Evolutionary conservation across 78 protist species (phyloP), one percentile per base, ranked within the genome.

Genomic region (Salpingoeca rosetta): DNA sequence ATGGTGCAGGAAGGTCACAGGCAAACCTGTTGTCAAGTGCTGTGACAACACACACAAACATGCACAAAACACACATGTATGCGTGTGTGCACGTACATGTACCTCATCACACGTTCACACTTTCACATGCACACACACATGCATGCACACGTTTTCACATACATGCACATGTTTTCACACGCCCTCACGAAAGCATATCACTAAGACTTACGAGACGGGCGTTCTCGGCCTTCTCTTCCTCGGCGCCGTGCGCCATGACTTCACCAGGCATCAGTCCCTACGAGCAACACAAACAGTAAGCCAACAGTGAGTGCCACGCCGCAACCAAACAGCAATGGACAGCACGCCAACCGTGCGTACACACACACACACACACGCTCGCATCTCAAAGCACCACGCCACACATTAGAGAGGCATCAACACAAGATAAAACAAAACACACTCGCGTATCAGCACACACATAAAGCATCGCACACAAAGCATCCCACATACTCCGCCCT

Each of bases 201-300:
- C n/a, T n/a, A 51, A 73, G 10, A 80, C 85, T 74, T 81, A 89
- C 92, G 43, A 92, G 87, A 84, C 94, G 91, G 31, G 94, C 94
- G 80, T 81, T 85, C 80, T 92, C 94, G 81, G 90, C 94, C 82
- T 86, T 86, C 79, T 92, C 94, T 51, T 89, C 94, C 38, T 85
- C 78, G 26, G 91, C 94, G 40, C 88, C 85, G 42, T 88, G 89
- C 36, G 80, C 44, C 28, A 85, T 36, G 56, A 92, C 86, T 79
- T 80, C 91, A 39, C 88, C 85, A 76, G 94, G 92, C 80, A 85
- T 83, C 73, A 92, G 83, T 25, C 31, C 39, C 26, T 78, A n/a
- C n/a, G n/a, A n/a, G n/a, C n/a, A n/a, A n/a, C n/a, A n/a, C n/a
- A n/a, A n/a, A n/a, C n/a, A n/a, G n/a, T n/a, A n/a, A n/a, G n/a